Evolutionary conservation across 1,139 yeast genomes (phyloP).

Genomic region (Lodderomyces margitis): DNA sequence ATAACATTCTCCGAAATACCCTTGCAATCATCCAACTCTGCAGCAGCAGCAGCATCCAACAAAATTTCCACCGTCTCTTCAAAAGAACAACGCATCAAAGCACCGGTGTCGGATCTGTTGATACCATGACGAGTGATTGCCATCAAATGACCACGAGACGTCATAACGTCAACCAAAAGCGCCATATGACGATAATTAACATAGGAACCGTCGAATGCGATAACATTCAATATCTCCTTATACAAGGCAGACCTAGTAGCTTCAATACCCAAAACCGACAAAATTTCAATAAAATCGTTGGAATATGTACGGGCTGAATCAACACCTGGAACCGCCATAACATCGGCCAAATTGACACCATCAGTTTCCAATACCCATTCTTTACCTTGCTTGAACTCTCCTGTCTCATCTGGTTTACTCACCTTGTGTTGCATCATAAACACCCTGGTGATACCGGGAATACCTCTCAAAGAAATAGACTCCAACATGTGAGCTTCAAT

Average conservation of each 20-base stretch:
- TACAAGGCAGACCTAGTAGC: slow-evolving; percentile 95
- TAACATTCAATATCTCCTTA: slow-evolving; percentile 91
- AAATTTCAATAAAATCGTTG: slow-evolving; percentile 92
- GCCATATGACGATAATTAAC: slow-evolving; percentile 99
- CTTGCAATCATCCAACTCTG: slow-evolving; percentile 95
- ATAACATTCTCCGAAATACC: slow-evolving; percentile 98
- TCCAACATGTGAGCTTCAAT: slow-evolving; percentile 97
- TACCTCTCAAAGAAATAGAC: slow-evolving; percentile 92
- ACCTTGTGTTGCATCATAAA: slow-evolving; percentile 93
- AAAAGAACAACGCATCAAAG: slow-evolving; percentile 98
- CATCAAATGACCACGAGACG: slow-evolving; percentile 97
- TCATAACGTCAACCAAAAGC: slow-evolving; percentile 95
- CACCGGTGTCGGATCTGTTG: slow-evolving; percentile 98
- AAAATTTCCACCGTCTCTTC: slow-evolving; percentile 98
- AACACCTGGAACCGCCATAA: slow-evolving; percentile 93
- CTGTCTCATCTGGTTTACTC: slow-evolving; percentile 73
- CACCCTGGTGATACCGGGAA: slow-evolving; percentile 88
- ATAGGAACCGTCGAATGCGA: slow-evolving; percentile 99
- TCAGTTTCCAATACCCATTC: slow-evolving; percentile 99
- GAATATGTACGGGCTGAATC: slow-evolving; percentile 89
- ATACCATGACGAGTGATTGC: slow-evolving; percentile 99
- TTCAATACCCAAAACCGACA: slow-evolving; percentile 95
- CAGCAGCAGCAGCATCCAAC: slow-evolving; percentile 97
- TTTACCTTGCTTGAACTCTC: slow-evolving; percentile 84
- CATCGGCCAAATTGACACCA: slow-evolving; percentile 95